phyloP scores from a whole-genome alignment of 768 basidiomycete species.

The Sarcodon sp. region DNA sequence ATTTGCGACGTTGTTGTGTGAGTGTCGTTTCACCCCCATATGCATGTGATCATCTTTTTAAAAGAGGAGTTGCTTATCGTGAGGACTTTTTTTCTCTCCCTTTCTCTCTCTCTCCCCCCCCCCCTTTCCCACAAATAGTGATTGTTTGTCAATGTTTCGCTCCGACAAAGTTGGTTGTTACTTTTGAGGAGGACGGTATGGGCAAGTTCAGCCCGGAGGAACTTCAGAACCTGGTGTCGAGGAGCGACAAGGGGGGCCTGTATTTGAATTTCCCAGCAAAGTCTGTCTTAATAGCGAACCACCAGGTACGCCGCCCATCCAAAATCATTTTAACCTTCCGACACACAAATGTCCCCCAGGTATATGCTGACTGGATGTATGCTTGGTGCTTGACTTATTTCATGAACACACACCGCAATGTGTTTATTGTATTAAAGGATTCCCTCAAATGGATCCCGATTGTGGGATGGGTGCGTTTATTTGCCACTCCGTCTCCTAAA shows the following conservation, averaged over 20 bases:
- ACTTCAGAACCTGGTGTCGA: slow-evolving; percentile 40
- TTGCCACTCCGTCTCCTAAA: background rate
- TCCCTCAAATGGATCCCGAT: slow-evolving; percentile 79
- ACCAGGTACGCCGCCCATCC: slow-evolving; percentile 47
- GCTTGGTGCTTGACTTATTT: slow-evolving; percentile 77
- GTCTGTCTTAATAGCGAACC: slow-evolving; percentile 81
- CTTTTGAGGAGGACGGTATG: slow-evolving; percentile 58
- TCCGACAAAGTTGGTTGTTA: slow-evolving; percentile 58
- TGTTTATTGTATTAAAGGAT: slow-evolving; percentile 90
- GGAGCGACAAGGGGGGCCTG: slow-evolving; percentile 39
- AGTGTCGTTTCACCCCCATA: slow-evolving; percentile 10
- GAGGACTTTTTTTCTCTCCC: background rate
- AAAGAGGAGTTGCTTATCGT: background rate
- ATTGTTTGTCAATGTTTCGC: slow-evolving; percentile 76
- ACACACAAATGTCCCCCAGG: slow-evolving; percentile 21
- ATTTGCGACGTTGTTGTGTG: slow-evolving; percentile 66
- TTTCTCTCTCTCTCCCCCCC: background rate
- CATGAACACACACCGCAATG: slow-evolving; percentile 47
- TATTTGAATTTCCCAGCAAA: slow-evolving; percentile 65
- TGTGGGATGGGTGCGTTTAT: slow-evolving; percentile 64
- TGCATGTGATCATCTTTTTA: background rate
- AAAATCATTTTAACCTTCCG: background rate
- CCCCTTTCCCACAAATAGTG: slow-evolving; percentile 27
- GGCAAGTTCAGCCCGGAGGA: slow-evolving; percentile 53
- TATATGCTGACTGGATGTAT: slow-evolving; percentile 75